Evolutionary conservation across 2,329 filamentous ascomycete species (phyloP).

Genomic region (Lanzia echinophila): DNA sequence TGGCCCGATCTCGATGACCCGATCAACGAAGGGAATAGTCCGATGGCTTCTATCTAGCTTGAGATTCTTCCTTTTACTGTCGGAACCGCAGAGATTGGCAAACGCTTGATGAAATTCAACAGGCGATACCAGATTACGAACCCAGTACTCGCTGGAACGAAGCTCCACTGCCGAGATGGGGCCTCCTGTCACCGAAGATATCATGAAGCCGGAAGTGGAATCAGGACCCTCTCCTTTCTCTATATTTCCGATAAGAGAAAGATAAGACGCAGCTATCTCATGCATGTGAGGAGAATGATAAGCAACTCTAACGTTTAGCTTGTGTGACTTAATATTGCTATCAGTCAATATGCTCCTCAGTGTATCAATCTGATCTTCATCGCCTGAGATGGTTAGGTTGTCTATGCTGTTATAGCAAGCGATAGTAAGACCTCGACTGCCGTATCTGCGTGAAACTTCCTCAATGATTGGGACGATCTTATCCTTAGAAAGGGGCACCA

Average conservation of each 20-base stretch:
- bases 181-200: constrained; percentile 5
- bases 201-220: neutral
- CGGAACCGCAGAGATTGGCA: neutral
- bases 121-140: constrained; percentile 37
- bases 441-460: neutral
- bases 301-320: constrained; percentile 32
- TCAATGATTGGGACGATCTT: neutral
- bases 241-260: neutral
- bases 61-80: constrained; percentile 4
- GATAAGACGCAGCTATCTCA: constrained; percentile 21
- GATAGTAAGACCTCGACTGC: constrained; percentile 12
- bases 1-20: constrained; percentile 29
- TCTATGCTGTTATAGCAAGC: constrained; percentile 28
- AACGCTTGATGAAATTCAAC: constrained; percentile 35
- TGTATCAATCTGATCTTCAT: constrained; percentile 11
- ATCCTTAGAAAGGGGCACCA: neutral
- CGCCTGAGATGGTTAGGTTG: constrained; percentile 24
- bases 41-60: constrained; percentile 13
- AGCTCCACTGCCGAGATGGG: neutral
- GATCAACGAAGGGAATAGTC: constrained; percentile 13
- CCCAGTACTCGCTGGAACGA: constrained; percentile 36
- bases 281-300: constrained; percentile 35
- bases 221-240: neutral
- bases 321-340: constrained; percentile 28
- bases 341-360: neutral